phyloP scores from a whole-genome alignment of 441 rosid genomes.

The Geranium incanum region DNA sequence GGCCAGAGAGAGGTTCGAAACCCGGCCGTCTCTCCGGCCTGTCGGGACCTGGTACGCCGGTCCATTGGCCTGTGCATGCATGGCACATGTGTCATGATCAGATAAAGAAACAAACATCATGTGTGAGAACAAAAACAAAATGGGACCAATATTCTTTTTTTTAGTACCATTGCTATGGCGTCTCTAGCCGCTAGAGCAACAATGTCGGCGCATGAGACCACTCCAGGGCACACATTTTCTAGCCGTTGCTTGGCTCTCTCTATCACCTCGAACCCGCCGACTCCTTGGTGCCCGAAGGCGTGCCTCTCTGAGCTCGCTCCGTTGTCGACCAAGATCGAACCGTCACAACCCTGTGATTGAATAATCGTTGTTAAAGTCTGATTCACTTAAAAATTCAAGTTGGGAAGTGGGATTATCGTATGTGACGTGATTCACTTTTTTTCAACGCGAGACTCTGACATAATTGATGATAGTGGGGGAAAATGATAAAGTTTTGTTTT shows the following conservation, averaged over 20 bases:
- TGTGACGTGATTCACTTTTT: too few relatives aligned
- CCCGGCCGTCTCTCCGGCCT: slow-evolving; percentile 29
- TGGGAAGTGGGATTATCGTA: too few relatives aligned
- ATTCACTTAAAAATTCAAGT: not conserved
- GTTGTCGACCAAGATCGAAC: slow-evolving; percentile 22
- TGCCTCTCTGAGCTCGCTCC: slow-evolving; percentile 21
- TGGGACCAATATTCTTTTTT: not conserved
- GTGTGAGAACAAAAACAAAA: not conserved
- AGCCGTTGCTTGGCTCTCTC: slow-evolving; percentile 28
- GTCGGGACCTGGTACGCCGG: slow-evolving; percentile 25
- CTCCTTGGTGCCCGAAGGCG: slow-evolving; percentile 27
- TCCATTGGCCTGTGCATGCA: slow-evolving; percentile 16
- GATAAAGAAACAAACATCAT: not conserved
- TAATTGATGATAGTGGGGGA: too few relatives aligned
- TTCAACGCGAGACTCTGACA: too few relatives aligned
- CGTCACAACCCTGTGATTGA: slow-evolving; percentile 23
- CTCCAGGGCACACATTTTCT: slow-evolving; percentile 25
- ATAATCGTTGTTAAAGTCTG: not conserved
- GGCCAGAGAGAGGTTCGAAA: slow-evolving; percentile 24
- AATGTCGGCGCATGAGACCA: slow-evolving; percentile 33
- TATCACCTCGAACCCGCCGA: slow-evolving; percentile 31
- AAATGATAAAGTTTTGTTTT: too few relatives aligned
- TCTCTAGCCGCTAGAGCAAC: slow-evolving; percentile 34
- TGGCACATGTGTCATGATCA: not conserved
- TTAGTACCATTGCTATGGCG: slow-evolving; percentile 15